These are phyloP conservation scores for Chaetomiaceae sp. DNA, from an alignment of 2,329 filamentous ascomycete genomes.

Conservation along the genomic window DNA sequence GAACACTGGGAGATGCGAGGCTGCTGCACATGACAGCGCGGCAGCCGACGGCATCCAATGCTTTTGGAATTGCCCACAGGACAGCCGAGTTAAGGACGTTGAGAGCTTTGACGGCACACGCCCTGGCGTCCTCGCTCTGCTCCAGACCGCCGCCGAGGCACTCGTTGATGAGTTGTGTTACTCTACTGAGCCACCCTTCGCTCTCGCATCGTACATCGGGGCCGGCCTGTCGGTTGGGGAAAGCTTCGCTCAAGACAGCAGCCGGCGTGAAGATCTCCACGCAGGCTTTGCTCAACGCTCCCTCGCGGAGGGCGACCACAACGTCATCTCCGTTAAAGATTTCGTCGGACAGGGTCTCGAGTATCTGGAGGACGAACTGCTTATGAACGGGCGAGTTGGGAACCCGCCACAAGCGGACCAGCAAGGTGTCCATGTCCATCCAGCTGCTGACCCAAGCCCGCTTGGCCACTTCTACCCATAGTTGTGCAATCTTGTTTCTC, in stretches of 20 bases:
- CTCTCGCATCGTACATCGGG: constrained; percentile 67
- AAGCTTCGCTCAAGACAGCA: constrained; percentile 65
- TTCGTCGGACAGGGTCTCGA: constrained; percentile 91
- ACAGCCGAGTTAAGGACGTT: constrained; percentile 72
- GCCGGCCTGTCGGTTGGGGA: constrained; percentile 63
- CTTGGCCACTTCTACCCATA: constrained; percentile 95
- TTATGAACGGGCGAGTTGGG: constrained; percentile 60
- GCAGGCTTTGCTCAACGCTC: constrained; percentile 77
- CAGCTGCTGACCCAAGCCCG: constrained; percentile 87
- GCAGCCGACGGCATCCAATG: constrained; percentile 64
- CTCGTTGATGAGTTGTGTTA: constrained; percentile 66
- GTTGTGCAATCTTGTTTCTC: constrained; percentile 85
- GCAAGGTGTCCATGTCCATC: constrained; percentile 85
- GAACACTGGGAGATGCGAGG: constrained; percentile 62
- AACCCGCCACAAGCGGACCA: constrained; percentile 77
- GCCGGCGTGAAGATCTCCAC: constrained; percentile 90
- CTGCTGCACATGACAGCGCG: constrained; percentile 65
- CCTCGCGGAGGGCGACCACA: constrained; percentile 74
- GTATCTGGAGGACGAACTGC: constrained; percentile 77
- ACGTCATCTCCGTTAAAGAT: constrained; percentile 88
- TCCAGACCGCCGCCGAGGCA: constrained; percentile 63
- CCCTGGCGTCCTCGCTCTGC: constrained; percentile 59
- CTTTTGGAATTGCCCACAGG: constrained; percentile 81
- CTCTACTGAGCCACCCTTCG: constrained; percentile 81
- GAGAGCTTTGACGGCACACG: constrained; percentile 69